These are phyloP conservation scores for Mrakia blollopis DNA, from an alignment of 768 basidiomycete species.

Conservation along the genomic window DNA sequence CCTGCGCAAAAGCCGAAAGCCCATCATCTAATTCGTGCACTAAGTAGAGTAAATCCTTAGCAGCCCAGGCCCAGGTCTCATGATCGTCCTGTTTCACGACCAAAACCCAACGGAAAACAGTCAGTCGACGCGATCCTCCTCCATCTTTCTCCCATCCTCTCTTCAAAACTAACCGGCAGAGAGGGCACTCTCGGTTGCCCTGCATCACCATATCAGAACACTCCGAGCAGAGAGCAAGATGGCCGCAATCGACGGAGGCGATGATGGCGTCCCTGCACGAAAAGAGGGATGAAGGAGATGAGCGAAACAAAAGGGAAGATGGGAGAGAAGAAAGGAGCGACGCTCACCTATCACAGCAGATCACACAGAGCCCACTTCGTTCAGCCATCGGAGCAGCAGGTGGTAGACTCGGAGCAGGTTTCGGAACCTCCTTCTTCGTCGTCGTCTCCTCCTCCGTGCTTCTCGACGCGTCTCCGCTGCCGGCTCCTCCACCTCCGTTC, in stretches of 20 bases:
- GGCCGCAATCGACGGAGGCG: constrained; percentile 24
- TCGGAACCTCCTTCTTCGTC: not conserved
- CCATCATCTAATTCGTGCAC: no score
- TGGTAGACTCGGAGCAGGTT: not conserved
- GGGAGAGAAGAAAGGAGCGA: not conserved
- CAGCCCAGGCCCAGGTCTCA: no score
- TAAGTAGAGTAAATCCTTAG: no score
- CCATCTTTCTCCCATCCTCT: no score
- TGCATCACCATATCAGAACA: constrained; percentile 18
- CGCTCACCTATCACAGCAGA: constrained; percentile 23
- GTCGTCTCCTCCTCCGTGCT: no score
- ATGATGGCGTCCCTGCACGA: constrained; percentile 13
- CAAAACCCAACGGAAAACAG: no score
- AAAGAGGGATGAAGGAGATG: not conserved
- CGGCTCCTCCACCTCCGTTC: not conserved
- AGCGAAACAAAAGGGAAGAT: not conserved
- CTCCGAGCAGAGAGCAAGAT: constrained; percentile 21
- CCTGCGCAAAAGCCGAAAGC: no score
- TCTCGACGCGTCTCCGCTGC: no score
- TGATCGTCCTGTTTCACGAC: no score
- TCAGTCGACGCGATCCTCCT: no score
- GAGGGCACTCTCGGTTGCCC: constrained; percentile 12
- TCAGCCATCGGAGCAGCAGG: not conserved
- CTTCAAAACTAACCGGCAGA: constrained; percentile 22
- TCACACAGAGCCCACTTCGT: constrained; percentile 17